Base-by-base conservation (phyloP, 2,329 filamentous ascomycete species). In the Stylonectria norvegica region DNA sequence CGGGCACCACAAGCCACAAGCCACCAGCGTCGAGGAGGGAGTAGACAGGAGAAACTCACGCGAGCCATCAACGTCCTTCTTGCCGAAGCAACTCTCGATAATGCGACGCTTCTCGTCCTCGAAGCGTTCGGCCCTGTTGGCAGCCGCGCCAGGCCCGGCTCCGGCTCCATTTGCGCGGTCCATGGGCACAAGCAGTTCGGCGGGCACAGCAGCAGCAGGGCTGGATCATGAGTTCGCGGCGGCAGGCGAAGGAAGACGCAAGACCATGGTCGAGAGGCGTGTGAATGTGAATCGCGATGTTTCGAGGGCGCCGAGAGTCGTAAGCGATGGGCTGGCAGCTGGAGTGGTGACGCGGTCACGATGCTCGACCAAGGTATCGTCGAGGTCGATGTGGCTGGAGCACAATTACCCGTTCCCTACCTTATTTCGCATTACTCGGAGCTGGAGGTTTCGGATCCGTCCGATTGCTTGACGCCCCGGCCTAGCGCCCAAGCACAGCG, bases 21-120 rank as follows among this genome's bases (percentile, higher is more conserved):
- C n/a, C n/a, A n/a, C n/a, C n/a, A n/a, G n/a, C n/a, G n/a, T n/a
- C n/a, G n/a, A n/a, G n/a, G n/a, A n/a, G n/a, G n/a, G n/a, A n/a
- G n/a, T n/a, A n/a, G n/a, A n/a, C n/a, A n/a, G 28, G 43, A 17
- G 28, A 17, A 22, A 78, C 85, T 61, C 77, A 94, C 89, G 75
- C 45, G 88, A 85, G 52, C 90, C 90, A 67, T 95, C 87, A 29
- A 80, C 76, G 61, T 97, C 93, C 58, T 83, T 84, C 71, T 94
- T 96, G 64, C 73, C 79, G 71, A 97, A 98, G 70, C 90, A 96
- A 67, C 87, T 95, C 49, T 95, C 86, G 50, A 95, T 85, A 58
- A 98, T 96, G 62, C 93, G 82, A 63, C 81, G 78, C 75, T 96
- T 95, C 75, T 98, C 93, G 61, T 97, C 89, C 66, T 98, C 93